phyloP scores from a whole-genome alignment of 345 rosid species.

The Sisymbrium altissimum region DNA sequence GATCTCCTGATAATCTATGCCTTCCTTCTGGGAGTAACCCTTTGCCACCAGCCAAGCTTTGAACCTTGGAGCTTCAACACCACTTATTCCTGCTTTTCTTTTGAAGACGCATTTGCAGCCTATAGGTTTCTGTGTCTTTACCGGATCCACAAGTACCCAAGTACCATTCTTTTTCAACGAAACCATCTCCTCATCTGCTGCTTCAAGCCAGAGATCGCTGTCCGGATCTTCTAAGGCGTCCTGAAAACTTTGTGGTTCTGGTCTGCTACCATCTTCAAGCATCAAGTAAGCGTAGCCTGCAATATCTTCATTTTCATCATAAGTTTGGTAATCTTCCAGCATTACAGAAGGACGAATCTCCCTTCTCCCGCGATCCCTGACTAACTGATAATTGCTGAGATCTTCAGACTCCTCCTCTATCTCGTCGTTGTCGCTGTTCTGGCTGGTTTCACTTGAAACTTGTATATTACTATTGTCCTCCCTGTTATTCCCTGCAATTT shows the following conservation, averaged over 20 bases:
- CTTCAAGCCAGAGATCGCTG: accelerated
- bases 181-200: not conserved
- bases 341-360: not conserved
- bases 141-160: not conserved
- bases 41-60: not conserved
- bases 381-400: not conserved
- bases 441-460: no score
- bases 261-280: not conserved
- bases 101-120: not conserved
- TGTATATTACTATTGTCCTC: no score
- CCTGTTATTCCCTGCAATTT: no score
- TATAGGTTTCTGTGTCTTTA: not conserved
- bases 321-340: not conserved
- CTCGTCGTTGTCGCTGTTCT: no score
- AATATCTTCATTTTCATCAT: not conserved
- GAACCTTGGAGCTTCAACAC: not conserved
- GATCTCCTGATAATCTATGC: not conserved
- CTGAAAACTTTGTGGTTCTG: not conserved
- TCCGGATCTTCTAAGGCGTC: not conserved
- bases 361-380: not conserved
- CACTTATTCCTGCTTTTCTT: not conserved
- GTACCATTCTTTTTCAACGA: not conserved
- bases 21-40: not conserved
- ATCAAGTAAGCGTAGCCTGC: not conserved
- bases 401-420: no score